Conservation (phyloP, 257 asterid genomes). For the Fraxinus excelsior region DNA sequence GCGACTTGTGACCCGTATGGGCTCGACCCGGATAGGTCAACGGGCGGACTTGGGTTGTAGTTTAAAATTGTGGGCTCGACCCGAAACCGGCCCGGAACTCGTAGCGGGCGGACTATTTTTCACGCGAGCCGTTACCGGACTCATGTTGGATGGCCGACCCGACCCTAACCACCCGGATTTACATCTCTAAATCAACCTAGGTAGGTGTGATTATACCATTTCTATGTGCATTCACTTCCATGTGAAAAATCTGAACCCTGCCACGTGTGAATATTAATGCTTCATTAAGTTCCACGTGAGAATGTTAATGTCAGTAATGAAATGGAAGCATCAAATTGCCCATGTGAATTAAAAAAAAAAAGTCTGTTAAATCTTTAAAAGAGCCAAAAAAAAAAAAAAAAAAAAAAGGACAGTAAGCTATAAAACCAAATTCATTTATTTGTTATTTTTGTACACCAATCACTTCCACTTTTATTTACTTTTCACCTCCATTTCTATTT, state of each 20-base stretch:
- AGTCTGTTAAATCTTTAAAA: background rate
- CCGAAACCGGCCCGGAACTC: too few relatives aligned
- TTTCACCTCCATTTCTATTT: slow-evolving; percentile 11
- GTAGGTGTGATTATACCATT: background rate
- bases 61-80: too few relatives aligned
- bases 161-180: too few relatives aligned
- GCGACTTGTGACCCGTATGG: too few relatives aligned
- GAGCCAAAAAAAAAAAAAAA: too few relatives aligned
- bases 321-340: background rate
- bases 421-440: background rate
- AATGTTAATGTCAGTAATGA: background rate
- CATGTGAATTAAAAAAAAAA: background rate
- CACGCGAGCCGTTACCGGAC: too few relatives aligned
- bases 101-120: too few relatives aligned
- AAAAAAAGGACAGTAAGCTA: background rate
- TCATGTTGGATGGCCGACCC: too few relatives aligned
- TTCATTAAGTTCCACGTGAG: slow-evolving; percentile 14
- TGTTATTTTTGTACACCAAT: background rate
- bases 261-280: slow-evolving; percentile 21
- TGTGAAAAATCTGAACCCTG: slow-evolving; percentile 5
- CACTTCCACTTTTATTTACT: slow-evolving; percentile 11
- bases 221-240: background rate
- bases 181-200: too few relatives aligned
- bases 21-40: too few relatives aligned
- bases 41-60: too few relatives aligned